A percentile compares a stretch with the other conserved stretches of the same genome.
phyloP scores from a whole-genome alignment of 495 filamentous ascomycete species.

The Trichodelitschia bisporula region DNA sequence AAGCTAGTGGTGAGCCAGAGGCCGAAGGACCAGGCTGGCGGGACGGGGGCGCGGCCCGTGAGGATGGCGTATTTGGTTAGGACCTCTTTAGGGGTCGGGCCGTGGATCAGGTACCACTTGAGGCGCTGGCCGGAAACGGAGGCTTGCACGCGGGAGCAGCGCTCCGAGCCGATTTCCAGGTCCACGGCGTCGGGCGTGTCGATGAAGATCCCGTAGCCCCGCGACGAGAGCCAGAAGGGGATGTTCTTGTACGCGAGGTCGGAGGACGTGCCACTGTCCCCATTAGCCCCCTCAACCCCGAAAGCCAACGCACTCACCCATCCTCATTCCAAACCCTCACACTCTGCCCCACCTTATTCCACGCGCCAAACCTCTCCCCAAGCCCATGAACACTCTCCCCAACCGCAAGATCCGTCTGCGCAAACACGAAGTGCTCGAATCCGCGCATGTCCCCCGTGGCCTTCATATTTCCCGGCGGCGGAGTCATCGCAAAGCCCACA shows the following conservation, averaged over 20 bases:
- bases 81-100: conserved; percentile 40
- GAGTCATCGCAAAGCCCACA: conserved; percentile 7
- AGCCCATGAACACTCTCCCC: conserved; percentile 46
- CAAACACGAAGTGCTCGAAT: conserved; percentile 7
- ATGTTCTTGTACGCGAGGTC: conserved; percentile 56
- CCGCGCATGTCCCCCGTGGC: conserved; percentile 11
- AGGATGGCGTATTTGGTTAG: conserved; percentile 34
- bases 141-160: conserved; percentile 32
- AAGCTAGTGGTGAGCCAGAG: conserved; percentile 48
- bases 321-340: conserved; percentile 49
- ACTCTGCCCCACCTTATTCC: conserved; percentile 43
- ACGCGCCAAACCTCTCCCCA: conserved; percentile 44
- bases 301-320: conserved; percentile 17
- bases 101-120: conserved; percentile 38
- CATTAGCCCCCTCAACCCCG: too few species aligned
- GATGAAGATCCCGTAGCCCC: conserved; percentile 49
- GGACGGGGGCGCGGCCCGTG: conserved; percentile 31
- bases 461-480: conserved; percentile 11
- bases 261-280: conserved; percentile 31
- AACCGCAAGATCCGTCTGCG: conserved; percentile 28
- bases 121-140: conserved; percentile 35
- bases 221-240: conserved; percentile 41
- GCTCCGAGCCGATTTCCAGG: conserved; percentile 41
- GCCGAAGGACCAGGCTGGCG: conserved; percentile 46
- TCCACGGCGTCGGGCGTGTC: conserved; percentile 9